Evolutionary conservation across 73 alveolate species (phyloP).

Genomic region (Uronychia binucleata): DNA sequence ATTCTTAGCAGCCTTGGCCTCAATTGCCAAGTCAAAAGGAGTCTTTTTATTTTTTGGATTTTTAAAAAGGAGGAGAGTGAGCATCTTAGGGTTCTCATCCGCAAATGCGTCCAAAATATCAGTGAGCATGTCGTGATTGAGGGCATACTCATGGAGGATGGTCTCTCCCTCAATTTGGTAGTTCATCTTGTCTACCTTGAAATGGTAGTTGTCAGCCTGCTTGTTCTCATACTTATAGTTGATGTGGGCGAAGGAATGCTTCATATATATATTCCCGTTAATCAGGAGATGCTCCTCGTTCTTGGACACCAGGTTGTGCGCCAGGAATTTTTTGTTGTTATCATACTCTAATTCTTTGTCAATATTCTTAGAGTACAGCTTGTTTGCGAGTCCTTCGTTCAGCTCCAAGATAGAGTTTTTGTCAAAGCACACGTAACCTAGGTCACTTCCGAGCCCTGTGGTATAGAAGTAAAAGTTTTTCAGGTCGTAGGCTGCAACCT

Average conservation of each 20-base stretch:
- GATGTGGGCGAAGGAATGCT: neutral
- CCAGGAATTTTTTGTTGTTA: neutral
- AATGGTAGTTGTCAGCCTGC: neutral
- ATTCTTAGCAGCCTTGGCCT: neutral
- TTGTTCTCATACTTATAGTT: neutral
- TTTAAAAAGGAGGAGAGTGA: neutral
- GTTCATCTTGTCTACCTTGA: neutral
- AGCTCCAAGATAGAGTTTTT: neutral
- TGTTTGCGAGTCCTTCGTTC: neutral
- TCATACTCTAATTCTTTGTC: neutral
- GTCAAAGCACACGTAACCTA: neutral
- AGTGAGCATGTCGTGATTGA: slow-evolving; percentile 5
- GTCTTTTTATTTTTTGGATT: neutral
- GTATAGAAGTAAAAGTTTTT: neutral
- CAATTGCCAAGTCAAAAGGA: slow-evolving; percentile 1
- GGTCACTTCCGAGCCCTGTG: neutral
- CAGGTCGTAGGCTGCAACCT: neutral
- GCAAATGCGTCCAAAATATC: neutral
- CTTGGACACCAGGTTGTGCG: neutral
- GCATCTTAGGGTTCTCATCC: neutral
- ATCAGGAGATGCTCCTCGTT: neutral
- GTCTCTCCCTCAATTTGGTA: slow-evolving; percentile 27
- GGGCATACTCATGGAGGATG: slow-evolving; percentile 9
- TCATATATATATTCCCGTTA: neutral
- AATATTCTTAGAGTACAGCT: neutral